Conservation (phyloP, 2,329 filamentous ascomycete species). For the Plenodomus biglobosus region DNA sequence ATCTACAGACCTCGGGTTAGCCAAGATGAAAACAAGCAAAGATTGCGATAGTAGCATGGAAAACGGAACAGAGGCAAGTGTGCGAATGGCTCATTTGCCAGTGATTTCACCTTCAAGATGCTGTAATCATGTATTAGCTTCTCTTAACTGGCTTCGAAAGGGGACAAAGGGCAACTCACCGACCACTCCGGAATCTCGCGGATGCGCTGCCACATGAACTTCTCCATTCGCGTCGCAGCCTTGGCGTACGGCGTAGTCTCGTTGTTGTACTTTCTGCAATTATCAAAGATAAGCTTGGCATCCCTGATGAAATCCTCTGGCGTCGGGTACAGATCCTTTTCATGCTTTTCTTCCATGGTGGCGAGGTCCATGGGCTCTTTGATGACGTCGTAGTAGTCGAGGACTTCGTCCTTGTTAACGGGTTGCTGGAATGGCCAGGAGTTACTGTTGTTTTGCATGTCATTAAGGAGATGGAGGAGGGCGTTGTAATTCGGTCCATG, state of each 20-base stretch:
- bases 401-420: slow-evolving; percentile 92
- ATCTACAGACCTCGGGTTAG: not conserved
- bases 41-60: not conserved
- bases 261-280: slow-evolving; percentile 95
- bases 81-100: slow-evolving; percentile 29
- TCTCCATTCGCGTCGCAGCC: slow-evolving; percentile 87
- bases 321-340: slow-evolving; percentile 86
- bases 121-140: too few species aligned
- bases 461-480: slow-evolving; percentile 86
- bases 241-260: slow-evolving; percentile 95
- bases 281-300: slow-evolving; percentile 86
- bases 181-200: slow-evolving; percentile 88
- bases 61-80: too few species aligned
- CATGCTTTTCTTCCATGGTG: slow-evolving; percentile 94
- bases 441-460: slow-evolving; percentile 89
- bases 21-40: not conserved
- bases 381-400: slow-evolving; percentile 99
- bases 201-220: slow-evolving; percentile 94
- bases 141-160: too few species aligned
- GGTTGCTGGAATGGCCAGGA: slow-evolving; percentile 95
- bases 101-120: slow-evolving; percentile 37
- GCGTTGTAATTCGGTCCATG: slow-evolving; percentile 97
- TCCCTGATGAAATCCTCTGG: slow-evolving; percentile 93
- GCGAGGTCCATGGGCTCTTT: slow-evolving; percentile 95
- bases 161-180: slow-evolving; percentile 22